These are phyloP conservation scores for Neofusicoccum cordaticola DNA, from an alignment of 2,329 filamentous ascomycete genomes.

Conservation along the genomic window DNA sequence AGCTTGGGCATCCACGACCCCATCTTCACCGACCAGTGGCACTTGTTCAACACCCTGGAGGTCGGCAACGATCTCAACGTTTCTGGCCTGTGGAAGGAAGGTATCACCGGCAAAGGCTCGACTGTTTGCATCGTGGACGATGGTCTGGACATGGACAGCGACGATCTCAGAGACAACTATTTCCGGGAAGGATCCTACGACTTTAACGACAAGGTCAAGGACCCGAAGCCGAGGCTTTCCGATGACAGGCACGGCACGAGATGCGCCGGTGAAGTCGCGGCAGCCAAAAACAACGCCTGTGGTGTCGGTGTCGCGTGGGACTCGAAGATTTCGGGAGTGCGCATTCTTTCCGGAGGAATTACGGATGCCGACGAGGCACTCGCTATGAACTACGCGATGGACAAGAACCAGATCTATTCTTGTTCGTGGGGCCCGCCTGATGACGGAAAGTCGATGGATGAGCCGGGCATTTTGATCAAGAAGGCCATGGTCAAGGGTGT, in stretches of 20 bases:
- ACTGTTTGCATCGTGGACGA: constrained; percentile 96
- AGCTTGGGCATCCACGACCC: constrained; percentile 79
- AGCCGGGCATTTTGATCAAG: constrained; percentile 81
- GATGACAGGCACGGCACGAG: constrained; percentile 91
- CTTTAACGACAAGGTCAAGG: constrained; percentile 80
- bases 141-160: constrained; percentile 91
- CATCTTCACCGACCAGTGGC: constrained; percentile 93
- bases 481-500: constrained; percentile 89
- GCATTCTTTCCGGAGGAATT: constrained; percentile 88
- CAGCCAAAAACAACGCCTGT: constrained; percentile 87
- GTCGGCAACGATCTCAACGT: constrained; percentile 92
- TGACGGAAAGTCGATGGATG: constrained; percentile 91
- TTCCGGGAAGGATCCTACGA: constrained; percentile 91
- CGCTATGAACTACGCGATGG: constrained; percentile 87
- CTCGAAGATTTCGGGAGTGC: constrained; percentile 83
- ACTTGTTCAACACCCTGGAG: constrained; percentile 80
- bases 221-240: constrained; percentile 75
- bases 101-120: constrained; percentile 82
- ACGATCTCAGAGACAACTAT: constrained; percentile 90
- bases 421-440: constrained; percentile 98
- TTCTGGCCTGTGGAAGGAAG: constrained; percentile 87
- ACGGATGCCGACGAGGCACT: constrained; percentile 88
- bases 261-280: constrained; percentile 90
- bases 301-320: constrained; percentile 96
- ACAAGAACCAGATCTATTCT: constrained; percentile 94